Base-by-base conservation (phyloP, 2,329 filamentous ascomycete species). In the Nemania serpens region DNA sequence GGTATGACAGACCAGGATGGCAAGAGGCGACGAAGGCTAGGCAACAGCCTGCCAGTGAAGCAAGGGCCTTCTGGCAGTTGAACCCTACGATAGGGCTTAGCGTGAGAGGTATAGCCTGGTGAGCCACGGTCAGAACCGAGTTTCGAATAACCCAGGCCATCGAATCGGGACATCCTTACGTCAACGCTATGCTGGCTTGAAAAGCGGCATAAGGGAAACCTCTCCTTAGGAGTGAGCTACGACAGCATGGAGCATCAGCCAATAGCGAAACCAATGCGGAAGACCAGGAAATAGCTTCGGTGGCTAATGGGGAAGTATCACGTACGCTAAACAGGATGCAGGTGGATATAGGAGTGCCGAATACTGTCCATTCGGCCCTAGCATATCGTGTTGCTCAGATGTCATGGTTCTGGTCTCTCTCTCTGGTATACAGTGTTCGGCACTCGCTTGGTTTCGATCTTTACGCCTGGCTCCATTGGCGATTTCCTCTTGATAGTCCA, bases 41-140 rank as follows among this genome's bases (percentile, higher is more conserved):
- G 46, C 55, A 49, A 36, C 33, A 41, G 36, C 25, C 39, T 39
- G 22, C 25, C 36, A 36, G 51, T 6, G 41, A 42, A 3, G 46
- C 18, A 5, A 33, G 48, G n/a, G 29, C 36, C 17, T 25, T 46
- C 20, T 41, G 33, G 41, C 41, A n/a, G 43, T 63, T 45, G n/a
- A 54, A 36, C 52, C 58, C 48, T 43, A 50, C n/a, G 50, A 58
- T 63, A 63, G 47, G 58, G 50, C 58, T 64, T 56, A 56, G 55
- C 53, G 22, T 22, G 37, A 13, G n/a, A 39, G 12, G 22, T 20
- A 18, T n/a, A 17, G 37, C 18, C 15, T 45, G 37, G 42, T 52
- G 25, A 53, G 52, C 13, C 55, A 43, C 20, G 34, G 25, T 15
- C 37, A 25, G 22, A n/a, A n/a, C 10, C 36, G 20, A 15, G 45